phyloP scores from a whole-genome alignment of 2,329 filamentous ascomycete species.

The Monilinia vaccinii-corymbosi region DNA sequence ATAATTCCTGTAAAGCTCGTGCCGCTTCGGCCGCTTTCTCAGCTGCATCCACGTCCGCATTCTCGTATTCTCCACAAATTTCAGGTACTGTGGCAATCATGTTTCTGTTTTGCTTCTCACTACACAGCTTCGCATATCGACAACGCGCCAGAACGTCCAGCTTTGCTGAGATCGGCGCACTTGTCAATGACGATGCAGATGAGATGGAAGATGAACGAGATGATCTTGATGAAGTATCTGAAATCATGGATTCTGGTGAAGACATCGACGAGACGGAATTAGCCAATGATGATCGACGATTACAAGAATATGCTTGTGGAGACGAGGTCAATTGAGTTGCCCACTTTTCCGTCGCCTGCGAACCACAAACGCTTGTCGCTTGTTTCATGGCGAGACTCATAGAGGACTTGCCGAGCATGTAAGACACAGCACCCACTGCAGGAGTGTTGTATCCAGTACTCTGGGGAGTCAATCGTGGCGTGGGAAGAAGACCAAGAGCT shows the following conservation, averaged over 20 bases:
- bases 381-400: constrained; percentile 55
- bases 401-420: constrained; percentile 42
- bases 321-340: constrained; percentile 40
- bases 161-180: constrained; percentile 47
- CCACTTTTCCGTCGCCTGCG: constrained; percentile 46
- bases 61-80: constrained; percentile 42
- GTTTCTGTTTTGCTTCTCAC: constrained; percentile 46
- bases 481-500: constrained; percentile 47
- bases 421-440: constrained; percentile 46
- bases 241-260: constrained; percentile 60
- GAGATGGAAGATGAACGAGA: constrained; percentile 58
- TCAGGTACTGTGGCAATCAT: constrained; percentile 49
- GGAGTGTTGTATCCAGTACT: constrained; percentile 48
- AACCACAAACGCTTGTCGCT: constrained; percentile 36
- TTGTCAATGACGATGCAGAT: constrained; percentile 50
- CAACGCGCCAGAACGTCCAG: constrained; percentile 55
- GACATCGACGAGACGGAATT: constrained; percentile 54
- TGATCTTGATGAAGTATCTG: constrained; percentile 45
- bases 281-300: constrained; percentile 53
- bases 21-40: constrained; percentile 44
- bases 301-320: constrained; percentile 40
- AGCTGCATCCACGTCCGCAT: constrained; percentile 37
- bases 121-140: constrained; percentile 49
- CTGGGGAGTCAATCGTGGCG: constrained; percentile 50
- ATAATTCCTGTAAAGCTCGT: constrained; percentile 50